These are phyloP conservation scores for Rhododendron ovatum DNA, from an alignment of 148 eudicot species.

Conservation along the genomic window DNA sequence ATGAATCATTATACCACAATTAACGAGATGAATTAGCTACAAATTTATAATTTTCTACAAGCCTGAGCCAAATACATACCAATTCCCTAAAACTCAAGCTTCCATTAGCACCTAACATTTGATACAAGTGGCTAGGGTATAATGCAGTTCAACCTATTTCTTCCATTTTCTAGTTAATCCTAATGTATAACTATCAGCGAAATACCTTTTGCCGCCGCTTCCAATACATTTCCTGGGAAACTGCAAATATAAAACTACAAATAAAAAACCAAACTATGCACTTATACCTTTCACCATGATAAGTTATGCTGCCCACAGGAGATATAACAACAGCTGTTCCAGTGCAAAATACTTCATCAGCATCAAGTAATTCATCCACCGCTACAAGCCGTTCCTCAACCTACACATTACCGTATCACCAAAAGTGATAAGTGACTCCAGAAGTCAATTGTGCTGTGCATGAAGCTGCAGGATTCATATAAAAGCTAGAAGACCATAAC, in stretches of 20 bases:
- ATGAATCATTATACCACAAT: not conserved
- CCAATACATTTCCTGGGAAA: not conserved
- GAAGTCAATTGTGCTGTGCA: not conserved
- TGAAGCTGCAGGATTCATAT: not conserved
- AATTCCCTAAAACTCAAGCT: not conserved
- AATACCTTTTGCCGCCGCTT: not conserved
- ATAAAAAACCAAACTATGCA: constrained; percentile 22
- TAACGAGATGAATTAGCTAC: not conserved
- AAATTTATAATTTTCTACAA: not conserved
- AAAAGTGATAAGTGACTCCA: constrained; percentile 1
- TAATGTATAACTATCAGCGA: not conserved
- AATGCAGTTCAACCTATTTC: not conserved
- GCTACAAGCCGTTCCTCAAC: constrained; percentile 75
- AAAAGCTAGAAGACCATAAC: not conserved
- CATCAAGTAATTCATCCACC: constrained; percentile 81
- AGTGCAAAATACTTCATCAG: constrained; percentile 97
- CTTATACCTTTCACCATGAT: constrained; percentile 67
- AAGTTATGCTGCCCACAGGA: constrained; percentile 93
- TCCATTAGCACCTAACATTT: not conserved
- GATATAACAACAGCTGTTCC: constrained; percentile 97
- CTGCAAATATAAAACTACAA: not conserved
- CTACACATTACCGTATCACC: constrained; percentile 31
- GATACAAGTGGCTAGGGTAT: not conserved
- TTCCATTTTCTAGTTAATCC: not conserved
- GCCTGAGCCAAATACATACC: not conserved